Percentiles rank a stretch among this genome's conserved stretches.
phyloP scores from a whole-genome alignment of 1,284 basidiomycete genomes.

The Apiotrichum laibachii region DNA sequence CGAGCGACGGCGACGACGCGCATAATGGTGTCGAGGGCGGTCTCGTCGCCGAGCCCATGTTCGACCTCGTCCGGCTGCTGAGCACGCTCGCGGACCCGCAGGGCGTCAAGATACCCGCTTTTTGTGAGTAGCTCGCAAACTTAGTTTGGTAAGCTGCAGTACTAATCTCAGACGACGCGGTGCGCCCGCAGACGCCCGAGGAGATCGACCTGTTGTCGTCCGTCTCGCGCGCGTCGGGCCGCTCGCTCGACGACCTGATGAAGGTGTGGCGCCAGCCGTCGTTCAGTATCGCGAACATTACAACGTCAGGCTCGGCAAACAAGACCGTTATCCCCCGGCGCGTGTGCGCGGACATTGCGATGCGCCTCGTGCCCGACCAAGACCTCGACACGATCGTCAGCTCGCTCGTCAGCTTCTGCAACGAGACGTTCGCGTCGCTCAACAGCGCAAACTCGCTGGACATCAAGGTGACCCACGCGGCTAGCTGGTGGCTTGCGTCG shows the following conservation, averaged over 20 bases:
- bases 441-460: constrained; percentile 69
- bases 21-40: constrained; percentile 82
- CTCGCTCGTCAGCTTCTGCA: constrained; percentile 62
- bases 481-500: constrained; percentile 94
- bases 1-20: constrained; percentile 54
- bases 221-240: constrained; percentile 63
- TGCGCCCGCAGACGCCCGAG: constrained; percentile 63
- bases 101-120: constrained; percentile 71
- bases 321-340: constrained; percentile 78
- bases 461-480: constrained; percentile 75
- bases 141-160: not conserved
- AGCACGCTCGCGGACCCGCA: constrained; percentile 64
- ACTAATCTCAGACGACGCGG: constrained; percentile 63
- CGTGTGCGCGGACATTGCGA: constrained; percentile 74
- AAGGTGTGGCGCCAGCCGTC: constrained; percentile 65
- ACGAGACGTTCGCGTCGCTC: constrained; percentile 61
- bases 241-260: constrained; percentile 64
- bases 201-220: constrained; percentile 67
- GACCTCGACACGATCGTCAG: constrained; percentile 71
- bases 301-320: constrained; percentile 40
- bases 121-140: constrained; percentile 68
- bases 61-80: constrained; percentile 85
- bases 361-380: constrained; percentile 90
- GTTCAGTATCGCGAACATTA: constrained; percentile 48
- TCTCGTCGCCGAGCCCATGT: constrained; percentile 80